These are phyloP conservation scores for Solanum peruvianum DNA, from an alignment of 257 asterid genomes.

Conservation along the genomic window DNA sequence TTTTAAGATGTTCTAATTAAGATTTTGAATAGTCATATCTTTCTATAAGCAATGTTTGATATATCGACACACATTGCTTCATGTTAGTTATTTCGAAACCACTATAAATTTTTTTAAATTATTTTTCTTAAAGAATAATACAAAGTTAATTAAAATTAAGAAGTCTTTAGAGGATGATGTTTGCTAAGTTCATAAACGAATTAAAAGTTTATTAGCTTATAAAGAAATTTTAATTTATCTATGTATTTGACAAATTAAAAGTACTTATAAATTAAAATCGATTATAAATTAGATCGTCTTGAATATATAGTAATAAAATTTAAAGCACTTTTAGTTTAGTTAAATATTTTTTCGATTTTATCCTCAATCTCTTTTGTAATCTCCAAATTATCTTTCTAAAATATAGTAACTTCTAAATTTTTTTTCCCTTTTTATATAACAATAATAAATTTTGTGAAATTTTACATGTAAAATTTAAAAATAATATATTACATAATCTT, in stretches of 20 bases:
- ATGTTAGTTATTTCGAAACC: background rate
- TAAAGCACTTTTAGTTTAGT: background rate
- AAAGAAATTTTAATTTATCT: background rate
- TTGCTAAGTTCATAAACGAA: background rate
- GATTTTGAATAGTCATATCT: background rate
- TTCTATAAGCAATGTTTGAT: background rate
- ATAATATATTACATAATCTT: background rate
- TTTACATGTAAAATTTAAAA: accelerated
- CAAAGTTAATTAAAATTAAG: background rate
- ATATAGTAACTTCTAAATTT: background rate
- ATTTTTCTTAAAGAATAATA: background rate
- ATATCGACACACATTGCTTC: background rate
- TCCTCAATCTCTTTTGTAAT: background rate
- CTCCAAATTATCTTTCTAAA: background rate
- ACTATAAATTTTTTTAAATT: background rate
- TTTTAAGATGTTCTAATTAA: background rate
- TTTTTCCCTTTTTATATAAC: background rate
- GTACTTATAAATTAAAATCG: background rate
- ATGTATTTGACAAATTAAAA: background rate
- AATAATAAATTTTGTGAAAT: background rate
- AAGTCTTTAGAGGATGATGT: background rate
- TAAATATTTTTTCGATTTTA: background rate
- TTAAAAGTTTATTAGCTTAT: background rate
- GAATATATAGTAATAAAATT: background rate
- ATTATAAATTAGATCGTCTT: background rate